A percentile compares a stretch with the other conserved stretches of the same genome.
Evolutionary conservation across 257 asterid genomes (phyloP).

Genomic region (Petrea volubilis): DNA sequence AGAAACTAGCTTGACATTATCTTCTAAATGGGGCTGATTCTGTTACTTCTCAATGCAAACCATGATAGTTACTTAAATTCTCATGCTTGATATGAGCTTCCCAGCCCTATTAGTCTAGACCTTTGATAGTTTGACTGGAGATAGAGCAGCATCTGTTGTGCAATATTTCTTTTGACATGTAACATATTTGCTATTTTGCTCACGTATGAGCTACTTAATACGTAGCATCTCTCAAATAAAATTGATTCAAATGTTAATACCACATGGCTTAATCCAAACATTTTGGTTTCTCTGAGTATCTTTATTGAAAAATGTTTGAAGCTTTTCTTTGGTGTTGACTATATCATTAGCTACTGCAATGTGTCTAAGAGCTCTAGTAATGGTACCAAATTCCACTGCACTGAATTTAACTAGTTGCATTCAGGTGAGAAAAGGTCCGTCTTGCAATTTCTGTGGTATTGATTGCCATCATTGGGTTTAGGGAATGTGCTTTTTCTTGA

Average conservation of each 20-base stretch:
- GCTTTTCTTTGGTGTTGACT: conserved; percentile 5
- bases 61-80: not conserved
- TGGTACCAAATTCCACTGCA: not conserved
- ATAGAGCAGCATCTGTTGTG: not conserved
- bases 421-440: not conserved
- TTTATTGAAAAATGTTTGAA: not conserved
- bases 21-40: not conserved
- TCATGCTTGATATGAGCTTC: not conserved
- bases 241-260: not conserved
- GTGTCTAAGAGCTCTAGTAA: not conserved
- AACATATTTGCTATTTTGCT: not conserved
- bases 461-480: not conserved
- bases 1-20: not conserved
- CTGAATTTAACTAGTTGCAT: not conserved
- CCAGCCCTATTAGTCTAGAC: not conserved
- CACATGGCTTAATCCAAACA: not conserved
- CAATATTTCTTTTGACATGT: not conserved
- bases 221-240: not conserved
- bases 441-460: not conserved
- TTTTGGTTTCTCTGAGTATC: not conserved
- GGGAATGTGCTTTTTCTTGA: not conserved
- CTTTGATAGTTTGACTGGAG: conserved; percentile 1
- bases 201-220: not conserved
- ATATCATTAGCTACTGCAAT: not conserved
- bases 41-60: not conserved